These are phyloP conservation scores for Ceratobasidium sp. DNA, from an alignment of 1,284 basidiomycete genomes.

Conservation along the genomic window DNA sequence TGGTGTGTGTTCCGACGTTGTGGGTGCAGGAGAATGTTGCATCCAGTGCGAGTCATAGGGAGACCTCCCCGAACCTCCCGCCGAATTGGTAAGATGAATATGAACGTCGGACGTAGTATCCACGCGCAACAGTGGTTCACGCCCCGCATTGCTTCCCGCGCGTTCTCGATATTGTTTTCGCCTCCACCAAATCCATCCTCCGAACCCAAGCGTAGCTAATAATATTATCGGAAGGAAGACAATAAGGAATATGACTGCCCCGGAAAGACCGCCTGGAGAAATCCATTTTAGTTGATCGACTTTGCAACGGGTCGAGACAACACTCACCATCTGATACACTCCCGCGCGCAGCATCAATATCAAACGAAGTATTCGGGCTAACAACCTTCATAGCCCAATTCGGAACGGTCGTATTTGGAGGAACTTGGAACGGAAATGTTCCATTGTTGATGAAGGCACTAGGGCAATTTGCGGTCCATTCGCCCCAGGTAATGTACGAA, in stretches of 20 bases:
- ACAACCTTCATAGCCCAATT: conserved; percentile 26
- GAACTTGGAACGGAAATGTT: conserved; percentile 36
- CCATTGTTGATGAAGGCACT: conserved; percentile 31
- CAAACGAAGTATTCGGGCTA: background rate
- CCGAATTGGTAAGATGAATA: conserved; percentile 16
- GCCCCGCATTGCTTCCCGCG: conserved; percentile 9
- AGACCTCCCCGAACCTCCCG: background rate
- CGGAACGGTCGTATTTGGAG: conserved; percentile 24
- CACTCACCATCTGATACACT: conserved; percentile 1
- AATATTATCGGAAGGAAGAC: conserved; percentile 35
- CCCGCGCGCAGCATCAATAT: conserved; percentile 30
- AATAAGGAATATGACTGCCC: conserved; percentile 25
- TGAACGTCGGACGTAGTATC: conserved; percentile 35
- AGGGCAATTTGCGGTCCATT: conserved; percentile 41
- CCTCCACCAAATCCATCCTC: conserved; percentile 30
- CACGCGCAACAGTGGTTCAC: conserved; percentile 26
- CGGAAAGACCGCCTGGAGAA: conserved; percentile 13
- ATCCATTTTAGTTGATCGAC: background rate
- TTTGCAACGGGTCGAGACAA: background rate
- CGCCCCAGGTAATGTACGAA: conserved; percentile 39
- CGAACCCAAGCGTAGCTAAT: conserved; percentile 3
- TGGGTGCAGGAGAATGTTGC: conserved; percentile 16
- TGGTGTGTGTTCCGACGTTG: conserved; percentile 10
- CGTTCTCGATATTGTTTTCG: background rate
- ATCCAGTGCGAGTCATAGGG: background rate